Base-by-base conservation (phyloP, 306 rosid genomes). In the Prunus salicina region DNA sequence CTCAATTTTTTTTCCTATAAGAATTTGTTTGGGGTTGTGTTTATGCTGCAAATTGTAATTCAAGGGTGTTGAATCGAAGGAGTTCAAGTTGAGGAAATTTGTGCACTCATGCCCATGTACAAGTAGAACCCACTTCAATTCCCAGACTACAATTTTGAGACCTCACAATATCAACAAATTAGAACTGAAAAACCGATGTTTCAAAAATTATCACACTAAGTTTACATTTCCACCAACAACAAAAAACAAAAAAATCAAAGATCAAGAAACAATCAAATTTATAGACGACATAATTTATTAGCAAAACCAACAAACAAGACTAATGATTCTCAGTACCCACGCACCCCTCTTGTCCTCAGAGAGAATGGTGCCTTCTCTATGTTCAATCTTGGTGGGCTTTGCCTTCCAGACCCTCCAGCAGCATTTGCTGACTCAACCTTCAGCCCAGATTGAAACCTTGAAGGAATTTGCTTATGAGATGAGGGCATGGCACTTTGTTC, bases 311-410 rank as follows among this genome's bases (percentile, higher is more conserved):
- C 30, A 55, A n/a, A 76, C 38, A 55, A 38, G 4, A 46, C 9
- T 58, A 15, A 8, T 46, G 77, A 72, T 56, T 32, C 51, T 81
- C 76, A 81, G 60, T 76, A 69, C 16, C 81, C 85, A 24, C 78
- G 71, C 18, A 74, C 78, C 46, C 61, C 74, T 82, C 77, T 79
- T 24, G 79, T 84, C 75, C 88, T 86, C 81, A 75, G 87, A n/a
- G 97, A 91, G 30, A 88, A 75, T 46, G 91, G 91, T 76, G 67
- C 80, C 78, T 81, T 89, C 69, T 82, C 80, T 32, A 87, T 32
- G 82, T 84, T 87, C 72, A 84, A 12, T 25, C 76, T 62, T 53
- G 74, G 79, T 12, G 73, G 53, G 49, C 74, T 77, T 27, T 78
- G 85, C 78, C 70, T 82, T 79, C 76, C 78, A 15, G 89, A 78